Base-by-base conservation (phyloP, 805 yeast species). In the Ogataea pini region DNA sequence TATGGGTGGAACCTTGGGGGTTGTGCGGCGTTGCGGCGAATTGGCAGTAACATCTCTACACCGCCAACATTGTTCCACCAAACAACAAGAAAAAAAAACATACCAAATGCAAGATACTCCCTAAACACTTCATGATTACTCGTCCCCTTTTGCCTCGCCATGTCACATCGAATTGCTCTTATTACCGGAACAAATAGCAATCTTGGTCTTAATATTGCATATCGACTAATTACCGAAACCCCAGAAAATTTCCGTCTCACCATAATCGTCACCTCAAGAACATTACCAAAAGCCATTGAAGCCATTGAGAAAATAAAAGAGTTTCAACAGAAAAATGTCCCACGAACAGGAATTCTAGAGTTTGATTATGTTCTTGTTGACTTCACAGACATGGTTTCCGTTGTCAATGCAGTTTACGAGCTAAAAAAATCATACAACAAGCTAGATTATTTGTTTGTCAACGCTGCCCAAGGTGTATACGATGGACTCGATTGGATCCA, bases 351-450 rank as follows among this genome's bases (percentile, higher is more conserved):
- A 0, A 71, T 75, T 24, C 75, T 90, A 5, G 95, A 89, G 61
- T 92, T 85, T 61, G 99, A 94, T 68, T 94, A 94, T 59, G 61
- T 91, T 1, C 70, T 94, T 42, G 82, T 94, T n/a, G 98, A 94
- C 64, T 90, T 92, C 64, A 78, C 91, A 10, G 81, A 87, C 59
- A 89, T 91, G 96, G 85, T 89, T 8, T 87, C 96, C 1, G 79
- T 91, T 12, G 70, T 88, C 24, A 76, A 78, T 22, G 96, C 96
- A 0, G 79, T 80, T 47, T 76, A 84, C 56, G 96, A 89, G 47
- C 67, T 94, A 51, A 68, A 69, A 51, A 78, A 81, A 57, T 78
- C 81, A 51, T 91, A 85, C 69, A 61, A 66, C 6, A 78, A 81
- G 37, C 76, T 94, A 29, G 91, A 94, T 67, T 89, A 84, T 63